These are phyloP conservation scores for Pinus albicaulis DNA, from an alignment of 75 land plant species.

Conservation along the genomic window DNA sequence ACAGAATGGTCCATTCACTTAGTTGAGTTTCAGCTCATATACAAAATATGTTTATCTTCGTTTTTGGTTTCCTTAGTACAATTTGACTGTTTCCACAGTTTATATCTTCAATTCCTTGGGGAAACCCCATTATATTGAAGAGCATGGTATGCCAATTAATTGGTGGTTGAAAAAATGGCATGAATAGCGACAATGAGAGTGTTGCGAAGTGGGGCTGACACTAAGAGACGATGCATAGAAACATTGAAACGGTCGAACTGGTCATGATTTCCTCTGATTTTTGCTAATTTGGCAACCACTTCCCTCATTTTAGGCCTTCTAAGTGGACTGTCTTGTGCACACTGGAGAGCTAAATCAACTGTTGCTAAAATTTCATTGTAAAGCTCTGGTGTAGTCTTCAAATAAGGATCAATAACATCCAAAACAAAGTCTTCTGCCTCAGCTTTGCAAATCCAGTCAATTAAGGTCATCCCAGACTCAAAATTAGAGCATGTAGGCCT, in stretches of 20 bases:
- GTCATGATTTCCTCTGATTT: neutral
- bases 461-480: constrained; percentile 6
- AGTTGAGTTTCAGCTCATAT: too few species aligned
- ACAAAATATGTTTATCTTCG: too few species aligned
- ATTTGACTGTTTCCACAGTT: too few species aligned
- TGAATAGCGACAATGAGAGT: neutral
- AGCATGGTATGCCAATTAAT: neutral
- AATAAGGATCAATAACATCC: constrained; percentile 1
- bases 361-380: neutral
- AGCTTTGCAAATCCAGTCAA: neutral
- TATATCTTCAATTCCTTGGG: too few species aligned
- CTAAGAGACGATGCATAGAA: neutral
- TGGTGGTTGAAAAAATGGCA: neutral
- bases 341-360: neutral
- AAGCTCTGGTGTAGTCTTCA: neutral
- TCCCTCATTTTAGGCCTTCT: constrained; percentile 10
- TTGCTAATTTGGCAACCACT: constrained; percentile 1
- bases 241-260: neutral
- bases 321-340: constrained; percentile 5
- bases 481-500: constrained; percentile 9
- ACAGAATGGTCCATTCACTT: too few species aligned
- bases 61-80: too few species aligned
- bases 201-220: neutral
- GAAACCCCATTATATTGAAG: neutral
- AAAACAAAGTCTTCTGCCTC: constrained; percentile 3